Conservation (phyloP, 257 asterid species). For the Paraleonurus japonicus region DNA sequence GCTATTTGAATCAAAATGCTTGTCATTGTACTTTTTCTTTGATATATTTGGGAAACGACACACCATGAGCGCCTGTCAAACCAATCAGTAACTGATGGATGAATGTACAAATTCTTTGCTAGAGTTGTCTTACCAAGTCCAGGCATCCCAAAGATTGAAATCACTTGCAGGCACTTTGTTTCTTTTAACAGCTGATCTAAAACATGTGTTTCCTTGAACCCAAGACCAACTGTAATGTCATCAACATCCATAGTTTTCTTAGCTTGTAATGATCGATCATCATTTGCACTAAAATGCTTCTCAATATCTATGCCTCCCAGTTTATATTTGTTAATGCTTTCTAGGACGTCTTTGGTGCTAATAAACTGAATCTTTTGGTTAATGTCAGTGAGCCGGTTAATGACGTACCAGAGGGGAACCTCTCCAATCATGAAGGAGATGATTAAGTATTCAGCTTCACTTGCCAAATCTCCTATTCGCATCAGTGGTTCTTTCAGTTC, state of each 20-base stretch:
- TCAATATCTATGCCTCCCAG: background rate
- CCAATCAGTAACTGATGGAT: background rate
- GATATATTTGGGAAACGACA: constrained; percentile 25
- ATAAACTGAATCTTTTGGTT: background rate
- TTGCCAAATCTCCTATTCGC: background rate
- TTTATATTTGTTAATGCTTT: background rate
- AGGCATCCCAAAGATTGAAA: background rate
- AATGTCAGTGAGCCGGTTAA: background rate
- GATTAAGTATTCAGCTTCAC: background rate
- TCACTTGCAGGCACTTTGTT: background rate
- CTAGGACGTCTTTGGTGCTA: background rate
- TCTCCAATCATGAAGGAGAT: background rate
- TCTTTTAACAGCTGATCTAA: background rate
- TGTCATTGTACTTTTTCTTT: background rate
- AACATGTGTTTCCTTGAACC: background rate
- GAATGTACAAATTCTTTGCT: constrained; percentile 20
- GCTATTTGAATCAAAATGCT: background rate
- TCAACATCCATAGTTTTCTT: background rate
- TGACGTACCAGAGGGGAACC: background rate
- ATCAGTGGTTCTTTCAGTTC: background rate
- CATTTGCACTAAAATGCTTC: background rate
- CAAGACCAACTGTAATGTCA: constrained; percentile 23
- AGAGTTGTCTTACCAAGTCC: background rate
- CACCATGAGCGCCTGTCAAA: constrained; percentile 24
- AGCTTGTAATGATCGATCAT: background rate